Conservation (phyloP, 2,329 filamentous ascomycete genomes). For the Neofusicoccum ribis region DNA sequence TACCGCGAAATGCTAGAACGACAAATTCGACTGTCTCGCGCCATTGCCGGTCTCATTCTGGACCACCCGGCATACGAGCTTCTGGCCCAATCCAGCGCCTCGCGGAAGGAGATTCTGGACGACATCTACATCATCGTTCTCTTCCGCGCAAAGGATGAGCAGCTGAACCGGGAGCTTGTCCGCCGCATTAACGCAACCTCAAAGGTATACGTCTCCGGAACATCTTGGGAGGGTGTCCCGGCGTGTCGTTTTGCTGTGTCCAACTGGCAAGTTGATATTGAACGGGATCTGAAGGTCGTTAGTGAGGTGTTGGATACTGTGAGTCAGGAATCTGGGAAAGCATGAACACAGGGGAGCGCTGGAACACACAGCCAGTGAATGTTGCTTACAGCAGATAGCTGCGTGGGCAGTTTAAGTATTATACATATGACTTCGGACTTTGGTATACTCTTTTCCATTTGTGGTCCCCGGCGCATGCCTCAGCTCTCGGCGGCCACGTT, state of each 20-base stretch:
- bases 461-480: no score
- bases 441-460: no score
- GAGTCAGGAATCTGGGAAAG: slow-evolving; percentile 6
- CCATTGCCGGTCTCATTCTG: slow-evolving; percentile 64
- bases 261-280: slow-evolving; percentile 76
- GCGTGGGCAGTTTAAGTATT: no score
- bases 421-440: no score
- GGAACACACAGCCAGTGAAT: no score
- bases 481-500: no score
- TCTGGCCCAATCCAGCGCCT: slow-evolving; percentile 53
- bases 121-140: slow-evolving; percentile 71
- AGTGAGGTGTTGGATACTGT: slow-evolving; percentile 59
- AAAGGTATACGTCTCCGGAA: slow-evolving; percentile 81
- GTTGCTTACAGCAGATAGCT: no score
- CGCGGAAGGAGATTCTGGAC: slow-evolving; percentile 46
- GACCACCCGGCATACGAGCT: slow-evolving; percentile 65
- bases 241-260: slow-evolving; percentile 83
- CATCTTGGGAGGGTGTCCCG: slow-evolving; percentile 69
- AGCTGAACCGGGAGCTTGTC: slow-evolving; percentile 66
- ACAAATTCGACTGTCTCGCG: slow-evolving; percentile 71
- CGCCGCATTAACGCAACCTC: slow-evolving; percentile 70
- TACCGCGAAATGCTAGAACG: slow-evolving; percentile 68
- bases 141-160: slow-evolving; percentile 69
- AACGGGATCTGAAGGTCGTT: slow-evolving; percentile 67
- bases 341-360: neutral